phyloP scores from a whole-genome alignment of 352 stramenopile genomes.

The Globisporangium alternatum region DNA sequence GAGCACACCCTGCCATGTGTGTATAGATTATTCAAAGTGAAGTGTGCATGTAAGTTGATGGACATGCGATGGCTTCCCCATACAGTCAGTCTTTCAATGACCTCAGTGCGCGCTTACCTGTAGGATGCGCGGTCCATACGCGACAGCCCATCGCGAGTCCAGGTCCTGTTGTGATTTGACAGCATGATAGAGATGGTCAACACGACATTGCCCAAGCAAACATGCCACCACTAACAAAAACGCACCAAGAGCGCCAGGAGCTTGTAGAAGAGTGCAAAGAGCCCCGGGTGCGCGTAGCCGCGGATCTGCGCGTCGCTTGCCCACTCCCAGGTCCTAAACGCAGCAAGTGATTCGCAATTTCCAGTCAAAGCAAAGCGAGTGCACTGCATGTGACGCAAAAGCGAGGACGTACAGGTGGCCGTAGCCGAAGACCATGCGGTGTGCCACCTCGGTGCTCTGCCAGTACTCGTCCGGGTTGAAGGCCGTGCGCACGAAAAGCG shows the following conservation, averaged over 20 bases:
- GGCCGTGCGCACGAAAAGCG: constrained; percentile 78
- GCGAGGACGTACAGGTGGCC: constrained; percentile 59
- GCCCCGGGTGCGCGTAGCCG: constrained; percentile 69
- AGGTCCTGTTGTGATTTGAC: constrained; percentile 41
- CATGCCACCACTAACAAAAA: background rate
- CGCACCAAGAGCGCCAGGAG: constrained; percentile 56
- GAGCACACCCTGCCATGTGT: constrained; percentile 40
- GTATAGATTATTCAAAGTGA: background rate
- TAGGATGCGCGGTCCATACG: constrained; percentile 70
- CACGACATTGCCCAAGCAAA: background rate
- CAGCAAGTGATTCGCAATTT: background rate
- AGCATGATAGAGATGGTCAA: background rate
- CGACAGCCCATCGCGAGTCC: constrained; percentile 80
- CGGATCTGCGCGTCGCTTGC: constrained; percentile 61
- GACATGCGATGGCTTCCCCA: background rate
- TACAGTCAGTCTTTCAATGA: background rate
- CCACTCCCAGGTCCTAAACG: constrained; percentile 84
- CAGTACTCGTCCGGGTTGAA: constrained; percentile 91
- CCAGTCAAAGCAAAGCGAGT: background rate
- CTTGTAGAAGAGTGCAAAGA: constrained; percentile 85
- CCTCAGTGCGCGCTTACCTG: constrained; percentile 31
- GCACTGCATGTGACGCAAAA: background rate
- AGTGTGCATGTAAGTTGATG: background rate
- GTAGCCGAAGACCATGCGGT: constrained; percentile 85
- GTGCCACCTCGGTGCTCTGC: constrained; percentile 86